Evolutionary conservation across 2,329 filamentous ascomycete genomes (phyloP).

Genomic region (Colletotrichum paranaense): DNA sequence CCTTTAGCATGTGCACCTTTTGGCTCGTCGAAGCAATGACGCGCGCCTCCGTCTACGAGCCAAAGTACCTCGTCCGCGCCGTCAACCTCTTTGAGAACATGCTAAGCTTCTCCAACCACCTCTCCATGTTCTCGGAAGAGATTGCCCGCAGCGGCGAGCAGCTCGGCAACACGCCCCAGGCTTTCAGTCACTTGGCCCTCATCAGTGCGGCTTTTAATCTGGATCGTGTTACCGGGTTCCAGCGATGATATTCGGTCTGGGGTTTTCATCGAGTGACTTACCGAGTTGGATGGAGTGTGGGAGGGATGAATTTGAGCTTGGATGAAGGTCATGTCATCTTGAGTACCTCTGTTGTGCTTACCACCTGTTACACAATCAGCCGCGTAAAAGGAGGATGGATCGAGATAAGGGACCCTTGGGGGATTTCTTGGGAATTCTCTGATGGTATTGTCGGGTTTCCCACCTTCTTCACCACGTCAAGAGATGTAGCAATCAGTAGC

Average conservation of each 20-base stretch:
- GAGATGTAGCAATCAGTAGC: no score
- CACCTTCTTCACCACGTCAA: no score
- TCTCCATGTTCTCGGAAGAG: conserved; percentile 84
- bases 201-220: conserved; percentile 84
- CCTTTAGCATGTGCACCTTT: conserved; percentile 86
- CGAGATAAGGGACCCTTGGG: no score
- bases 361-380: no score
- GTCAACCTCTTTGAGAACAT: conserved; percentile 83
- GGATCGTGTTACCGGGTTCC: conserved; percentile 60
- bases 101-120: conserved; percentile 79
- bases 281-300: no score
- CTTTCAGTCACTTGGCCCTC: conserved; percentile 80
- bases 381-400: no score
- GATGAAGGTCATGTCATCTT: no score
- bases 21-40: conserved; percentile 86
- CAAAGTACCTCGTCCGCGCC: conserved; percentile 70
- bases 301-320: no score
- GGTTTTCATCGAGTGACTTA: no score
- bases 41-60: conserved; percentile 72
- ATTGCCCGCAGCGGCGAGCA: conserved; percentile 81
- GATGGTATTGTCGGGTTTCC: no score
- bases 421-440: no score
- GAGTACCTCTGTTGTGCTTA: no score
- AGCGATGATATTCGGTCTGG: conserved; percentile 9
- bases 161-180: conserved; percentile 83